A percentile compares a stretch with the other conserved stretches of the same genome.
phyloP scores from a whole-genome alignment of 129 eudicot species.

The Arctium lappa region DNA sequence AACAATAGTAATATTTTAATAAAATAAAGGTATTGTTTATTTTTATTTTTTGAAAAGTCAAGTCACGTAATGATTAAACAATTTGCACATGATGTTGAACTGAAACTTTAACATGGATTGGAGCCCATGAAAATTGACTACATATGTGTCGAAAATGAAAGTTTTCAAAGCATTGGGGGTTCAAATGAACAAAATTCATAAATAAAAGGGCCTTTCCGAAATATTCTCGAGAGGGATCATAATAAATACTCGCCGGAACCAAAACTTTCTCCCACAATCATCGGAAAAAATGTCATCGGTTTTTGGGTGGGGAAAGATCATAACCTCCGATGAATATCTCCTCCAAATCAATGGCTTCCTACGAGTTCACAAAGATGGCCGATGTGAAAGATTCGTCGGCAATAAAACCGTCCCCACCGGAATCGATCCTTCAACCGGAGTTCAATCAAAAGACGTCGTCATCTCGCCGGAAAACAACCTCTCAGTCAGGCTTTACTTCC shows the following conservation, averaged over 20 bases:
- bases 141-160: not conserved
- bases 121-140: not conserved
- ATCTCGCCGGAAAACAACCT: conserved; percentile 25
- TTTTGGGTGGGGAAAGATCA: conserved; percentile 10
- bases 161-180: not conserved
- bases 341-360: conserved; percentile 5
- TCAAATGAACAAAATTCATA: not conserved
- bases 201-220: not conserved
- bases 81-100: not conserved
- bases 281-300: not conserved
- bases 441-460: conserved; percentile 36
- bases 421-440: conserved; percentile 22
- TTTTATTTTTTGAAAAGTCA: not conserved
- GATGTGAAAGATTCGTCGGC: conserved; percentile 22
- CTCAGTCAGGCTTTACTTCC: conserved; percentile 20
- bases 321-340: conserved; percentile 12
- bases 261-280: not conserved
- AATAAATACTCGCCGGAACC: not conserved
- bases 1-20: too few relatives aligned
- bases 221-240: not conserved
- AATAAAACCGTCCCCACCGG: conserved; percentile 7
- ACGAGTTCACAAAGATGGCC: conserved; percentile 36
- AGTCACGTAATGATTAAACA: not conserved
- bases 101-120: not conserved
- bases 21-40: not conserved